Conservation (phyloP, 164 flowering plant genomes). For the Akebia trifoliata region DNA sequence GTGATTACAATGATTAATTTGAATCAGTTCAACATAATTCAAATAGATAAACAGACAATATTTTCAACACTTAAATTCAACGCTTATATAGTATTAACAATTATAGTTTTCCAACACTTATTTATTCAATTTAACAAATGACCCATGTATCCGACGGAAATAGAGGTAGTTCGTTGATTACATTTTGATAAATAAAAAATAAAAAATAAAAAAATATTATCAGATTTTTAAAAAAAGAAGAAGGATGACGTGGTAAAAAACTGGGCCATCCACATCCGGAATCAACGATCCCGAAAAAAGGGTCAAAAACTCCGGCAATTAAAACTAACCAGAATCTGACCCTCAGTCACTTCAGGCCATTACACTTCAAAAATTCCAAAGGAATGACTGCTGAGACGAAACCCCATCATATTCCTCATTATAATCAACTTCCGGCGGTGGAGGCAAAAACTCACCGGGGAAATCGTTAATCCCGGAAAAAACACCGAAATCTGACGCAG, state of each 20-base stretch:
- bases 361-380: conserved; percentile 49
- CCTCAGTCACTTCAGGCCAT: neutral
- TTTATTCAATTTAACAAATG: no score
- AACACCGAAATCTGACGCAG: conserved; percentile 32
- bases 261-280: neutral
- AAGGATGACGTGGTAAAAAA: conserved; percentile 10
- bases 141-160: no score
- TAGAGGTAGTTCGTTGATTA: no score
- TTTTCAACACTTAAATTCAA: no score
- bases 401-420: conserved; percentile 24
- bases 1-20: no score
- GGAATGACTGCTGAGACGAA: conserved; percentile 29
- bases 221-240: neutral
- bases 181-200: no score
- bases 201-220: no score
- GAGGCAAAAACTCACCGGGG: conserved; percentile 16
- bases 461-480: conserved; percentile 45
- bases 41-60: no score
- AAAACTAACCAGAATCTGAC: conserved; percentile 24
- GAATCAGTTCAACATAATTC: no score
- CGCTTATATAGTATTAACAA: no score
- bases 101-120: no score
- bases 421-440: conserved; percentile 14
- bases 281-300: neutral
- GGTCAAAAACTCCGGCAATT: conserved; percentile 16